phyloP scores from a whole-genome alignment of 331 rosid species.

The Cucumis variabilis region DNA sequence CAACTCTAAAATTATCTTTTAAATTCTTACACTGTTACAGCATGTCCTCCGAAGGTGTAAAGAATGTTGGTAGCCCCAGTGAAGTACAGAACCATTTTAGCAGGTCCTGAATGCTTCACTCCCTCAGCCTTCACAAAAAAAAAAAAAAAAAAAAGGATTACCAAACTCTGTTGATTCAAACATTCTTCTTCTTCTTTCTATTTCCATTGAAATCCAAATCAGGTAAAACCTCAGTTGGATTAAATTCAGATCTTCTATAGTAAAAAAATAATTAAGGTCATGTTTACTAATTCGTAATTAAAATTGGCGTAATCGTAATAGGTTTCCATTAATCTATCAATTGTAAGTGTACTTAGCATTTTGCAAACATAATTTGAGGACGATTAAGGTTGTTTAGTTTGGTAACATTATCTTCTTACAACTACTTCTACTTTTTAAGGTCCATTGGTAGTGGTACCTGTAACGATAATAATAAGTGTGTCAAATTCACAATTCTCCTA shows the following conservation, averaged over 20 bases:
- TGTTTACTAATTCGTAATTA: too few species aligned
- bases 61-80: conserved; percentile 99
- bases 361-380: too few species aligned
- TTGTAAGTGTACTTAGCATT: too few species aligned
- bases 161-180: neutral
- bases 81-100: conserved; percentile 88
- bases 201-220: conserved; percentile 1
- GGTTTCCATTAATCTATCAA: too few species aligned
- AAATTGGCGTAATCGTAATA: too few species aligned
- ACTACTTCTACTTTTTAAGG: too few species aligned
- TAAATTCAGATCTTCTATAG: neutral
- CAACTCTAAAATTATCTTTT: conserved; percentile 3
- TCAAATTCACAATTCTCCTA: too few species aligned
- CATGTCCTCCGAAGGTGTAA: conserved; percentile 98
- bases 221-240: neutral
- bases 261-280: neutral
- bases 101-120: conserved; percentile 94
- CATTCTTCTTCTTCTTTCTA: neutral
- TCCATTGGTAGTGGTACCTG: too few species aligned
- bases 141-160: neutral
- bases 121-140: conserved; percentile 66
- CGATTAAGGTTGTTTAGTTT: too few species aligned
- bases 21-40: conserved; percentile 89
- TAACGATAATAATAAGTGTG: too few species aligned
- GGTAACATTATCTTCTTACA: too few species aligned